Base-by-base conservation (phyloP, 129 eudicot species). In the Logfia minima region DNA sequence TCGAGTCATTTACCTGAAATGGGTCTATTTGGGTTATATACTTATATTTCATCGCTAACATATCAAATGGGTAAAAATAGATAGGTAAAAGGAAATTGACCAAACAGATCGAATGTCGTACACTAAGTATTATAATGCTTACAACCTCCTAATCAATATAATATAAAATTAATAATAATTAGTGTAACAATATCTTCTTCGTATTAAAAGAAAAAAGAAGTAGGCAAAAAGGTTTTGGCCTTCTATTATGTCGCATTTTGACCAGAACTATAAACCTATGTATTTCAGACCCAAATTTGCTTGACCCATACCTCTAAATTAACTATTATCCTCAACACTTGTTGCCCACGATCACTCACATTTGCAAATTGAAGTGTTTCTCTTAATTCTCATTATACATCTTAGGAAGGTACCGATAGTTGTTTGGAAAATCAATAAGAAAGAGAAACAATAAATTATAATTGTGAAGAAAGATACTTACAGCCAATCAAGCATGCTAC, bases 401-500 rank as follows among this genome's bases (percentile, higher is more conserved):
- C 19, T 58, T 58, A n/a, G 28, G 11, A 58, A 58, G 13, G 26
- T 22, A 58, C 63, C 26, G 14, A 58, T 58, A 19, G 61, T 55
- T 17, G 24, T 55, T 55, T 55, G 7, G 5, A 55, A 19, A 4
- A 18, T 55, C 1, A 55, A 18, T n/a, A 58, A 24, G 2, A 61
- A 75, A 75, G 19, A 18, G 14, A 75, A 61, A 39, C 37, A 6
- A 59, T 21, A 59, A 59, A 16, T 59, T 56, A 56, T 45, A 28
- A 73, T 6, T 56, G 55, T 37, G 55, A 17, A 55, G 17, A 71
- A 37, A 24, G 31, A 34, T 68, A 62, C 99, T 95, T 88, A 95
- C 99, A 95, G 90, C 99, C 99, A 95, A 82, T 86, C 64, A 31
- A 87, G 96, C 99, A 91, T 89, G 86, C 85, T 88, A 75, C 99